Percentiles rank a stretch among this genome's conserved stretches.
Conservation (phyloP, 2,329 filamentous ascomycete genomes). For the Exophiala spinifera region DNA sequence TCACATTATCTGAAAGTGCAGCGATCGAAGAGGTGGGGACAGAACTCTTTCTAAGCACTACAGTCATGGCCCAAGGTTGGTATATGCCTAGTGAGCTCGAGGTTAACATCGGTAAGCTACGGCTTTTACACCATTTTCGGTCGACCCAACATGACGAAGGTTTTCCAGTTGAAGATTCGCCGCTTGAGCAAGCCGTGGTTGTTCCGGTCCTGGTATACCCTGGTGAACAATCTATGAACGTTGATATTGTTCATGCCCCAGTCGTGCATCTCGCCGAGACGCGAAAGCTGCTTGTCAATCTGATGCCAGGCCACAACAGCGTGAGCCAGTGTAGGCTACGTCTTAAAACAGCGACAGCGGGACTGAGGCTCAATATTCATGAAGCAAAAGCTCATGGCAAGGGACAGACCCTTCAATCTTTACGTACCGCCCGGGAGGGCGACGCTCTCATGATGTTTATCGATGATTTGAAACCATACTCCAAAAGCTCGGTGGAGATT, state of each 20-base stretch:
- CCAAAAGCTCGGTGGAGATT: constrained; percentile 51
- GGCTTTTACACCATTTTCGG: constrained; percentile 22
- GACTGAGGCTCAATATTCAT: constrained; percentile 60
- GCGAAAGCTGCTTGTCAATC: constrained; percentile 70
- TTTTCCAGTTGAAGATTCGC: background rate
- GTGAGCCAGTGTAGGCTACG: constrained; percentile 58
- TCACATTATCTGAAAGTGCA: constrained; percentile 51
- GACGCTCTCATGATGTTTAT: constrained; percentile 20
- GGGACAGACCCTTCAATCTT: constrained; percentile 39
- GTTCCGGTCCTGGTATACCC: constrained; percentile 26
- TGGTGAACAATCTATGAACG: constrained; percentile 6
- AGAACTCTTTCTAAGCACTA: constrained; percentile 33
- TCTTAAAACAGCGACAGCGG: constrained; percentile 63
- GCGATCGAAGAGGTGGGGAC: constrained; percentile 55
- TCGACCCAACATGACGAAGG: constrained; percentile 6
- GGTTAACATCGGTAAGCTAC: constrained; percentile 23
- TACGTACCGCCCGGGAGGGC: constrained; percentile 21
- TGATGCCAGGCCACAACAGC: constrained; percentile 38
- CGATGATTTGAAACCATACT: constrained; percentile 22
- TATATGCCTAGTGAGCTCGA: constrained; percentile 22
- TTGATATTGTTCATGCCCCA: constrained; percentile 63
- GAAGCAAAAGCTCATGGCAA: constrained; percentile 53
- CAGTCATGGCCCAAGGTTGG: constrained; percentile 24
- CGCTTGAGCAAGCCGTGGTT: background rate
- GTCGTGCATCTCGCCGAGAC: constrained; percentile 76